These are phyloP conservation scores for Penicillium capsulatum DNA, from an alignment of 2,329 filamentous ascomycete species.

Conservation along the genomic window DNA sequence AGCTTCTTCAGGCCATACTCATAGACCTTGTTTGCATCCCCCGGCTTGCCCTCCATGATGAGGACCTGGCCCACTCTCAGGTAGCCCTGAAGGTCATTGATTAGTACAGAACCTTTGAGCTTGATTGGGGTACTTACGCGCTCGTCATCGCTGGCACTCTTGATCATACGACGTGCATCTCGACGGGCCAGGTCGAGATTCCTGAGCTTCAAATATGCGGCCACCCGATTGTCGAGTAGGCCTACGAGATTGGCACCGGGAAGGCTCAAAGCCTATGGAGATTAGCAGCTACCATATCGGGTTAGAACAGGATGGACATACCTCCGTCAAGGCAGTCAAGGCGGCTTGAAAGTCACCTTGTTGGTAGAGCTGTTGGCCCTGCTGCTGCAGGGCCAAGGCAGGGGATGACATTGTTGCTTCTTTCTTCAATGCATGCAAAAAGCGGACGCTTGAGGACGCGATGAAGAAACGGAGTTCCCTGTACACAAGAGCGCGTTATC, in stretches of 20 bases:
- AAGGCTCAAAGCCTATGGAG: slow-evolving; percentile 35
- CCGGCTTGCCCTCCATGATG: slow-evolving; percentile 45
- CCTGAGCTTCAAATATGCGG: slow-evolving; percentile 52
- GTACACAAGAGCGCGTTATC: slow-evolving; percentile 6
- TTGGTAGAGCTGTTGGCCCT: slow-evolving; percentile 44
- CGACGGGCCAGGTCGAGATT: slow-evolving; percentile 50
- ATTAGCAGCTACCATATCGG: slow-evolving; percentile 11
- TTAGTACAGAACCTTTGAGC: neutral
- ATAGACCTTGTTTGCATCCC: slow-evolving; percentile 55
- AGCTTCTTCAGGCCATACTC: slow-evolving; percentile 55
- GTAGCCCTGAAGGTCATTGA: slow-evolving; percentile 45
- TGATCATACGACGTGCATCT: slow-evolving; percentile 57
- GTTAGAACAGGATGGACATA: slow-evolving; percentile 19
- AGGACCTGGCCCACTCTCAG: slow-evolving; percentile 51
- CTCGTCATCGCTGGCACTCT: slow-evolving; percentile 48
- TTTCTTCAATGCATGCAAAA: neutral
- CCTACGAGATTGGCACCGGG: slow-evolving; percentile 32
- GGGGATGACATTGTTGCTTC: slow-evolving; percentile 10
- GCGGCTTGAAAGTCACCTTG: slow-evolving; percentile 43
- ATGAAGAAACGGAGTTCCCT: neutral
- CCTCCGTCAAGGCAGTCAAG: slow-evolving; percentile 41
- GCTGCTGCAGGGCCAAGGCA: slow-evolving; percentile 31
- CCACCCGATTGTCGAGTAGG: slow-evolving; percentile 54
- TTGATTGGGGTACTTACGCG: slow-evolving; percentile 35
- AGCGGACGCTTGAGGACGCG: no score